Evolutionary conservation across 305 asterid species (phyloP).

Genomic region (Nicotiana rustica): DNA sequence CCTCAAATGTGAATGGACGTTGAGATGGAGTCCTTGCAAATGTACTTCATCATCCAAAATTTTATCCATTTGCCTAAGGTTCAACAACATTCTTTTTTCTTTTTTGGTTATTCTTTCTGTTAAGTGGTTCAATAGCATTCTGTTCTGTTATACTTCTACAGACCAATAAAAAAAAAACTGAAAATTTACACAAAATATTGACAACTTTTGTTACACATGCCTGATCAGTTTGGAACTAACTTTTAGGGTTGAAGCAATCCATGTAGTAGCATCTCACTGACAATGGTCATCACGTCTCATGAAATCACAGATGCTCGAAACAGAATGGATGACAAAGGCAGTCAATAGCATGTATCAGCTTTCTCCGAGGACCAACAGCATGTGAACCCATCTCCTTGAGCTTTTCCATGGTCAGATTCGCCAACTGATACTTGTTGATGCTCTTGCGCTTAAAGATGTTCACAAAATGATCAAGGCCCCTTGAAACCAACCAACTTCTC

Average conservation of each 20-base stretch:
- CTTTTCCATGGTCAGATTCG: slow-evolving; percentile 79
- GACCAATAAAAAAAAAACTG: slow-evolving; percentile 5
- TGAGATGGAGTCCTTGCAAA: neutral
- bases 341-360: slow-evolving; percentile 89
- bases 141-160: neutral
- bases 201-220: slow-evolving; percentile 9
- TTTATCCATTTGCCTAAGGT: neutral
- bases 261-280: slow-evolving; percentile 3
- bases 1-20: neutral
- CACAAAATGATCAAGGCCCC: slow-evolving; percentile 76
- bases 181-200: neutral
- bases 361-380: slow-evolving; percentile 93
- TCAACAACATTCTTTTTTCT: neutral
- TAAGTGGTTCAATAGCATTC: neutral
- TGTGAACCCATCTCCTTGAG: slow-evolving; percentile 87
- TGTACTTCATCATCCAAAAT: neutral
- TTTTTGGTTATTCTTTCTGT: neutral
- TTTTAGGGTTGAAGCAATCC: neutral
- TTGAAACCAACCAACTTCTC: slow-evolving; percentile 82
- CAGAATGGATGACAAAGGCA: slow-evolving; percentile 93
- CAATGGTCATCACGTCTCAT: neutral
- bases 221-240: neutral
- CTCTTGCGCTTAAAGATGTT: slow-evolving; percentile 61
- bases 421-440: slow-evolving; percentile 73
- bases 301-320: slow-evolving; percentile 47